Evolutionary conservation across 192 early-diverging fungal species (phyloP), one percentile per base, ranked within the genome.

Genomic region (Podila epicladia): DNA sequence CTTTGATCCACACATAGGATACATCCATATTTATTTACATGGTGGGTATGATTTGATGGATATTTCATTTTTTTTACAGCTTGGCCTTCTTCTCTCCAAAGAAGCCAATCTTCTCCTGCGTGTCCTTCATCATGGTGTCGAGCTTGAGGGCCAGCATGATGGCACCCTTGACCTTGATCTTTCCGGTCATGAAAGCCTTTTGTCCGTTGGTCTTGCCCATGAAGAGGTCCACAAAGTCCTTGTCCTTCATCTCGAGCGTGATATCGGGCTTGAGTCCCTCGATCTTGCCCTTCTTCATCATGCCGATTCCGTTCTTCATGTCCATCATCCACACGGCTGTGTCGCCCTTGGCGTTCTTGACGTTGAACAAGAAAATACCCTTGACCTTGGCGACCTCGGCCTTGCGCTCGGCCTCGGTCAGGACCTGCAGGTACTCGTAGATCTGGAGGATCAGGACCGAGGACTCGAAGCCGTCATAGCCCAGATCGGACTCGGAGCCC

Each of bases 141-240:
- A 93, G 85, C 71, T 92, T 92, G 60, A 88, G 86, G 28, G 89
- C 91, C 45, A 93, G 80, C 87, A 89, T 90, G 63, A 92, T n/a
- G n/a, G n/a, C n/a, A n/a, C n/a, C n/a, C n/a, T n/a, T n/a, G n/a
- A n/a, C n/a, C n/a, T n/a, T n/a, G 76, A 94, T 85, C 83, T 96
- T 97, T 35, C 97, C 94, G 31, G 85, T 71, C 94, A 96, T 94
- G 80, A 95, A 97, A 32, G 94, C 91, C 82, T 94, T 93, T 89
- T 97, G 96, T n/a, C 41, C 92, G 51, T 92, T 95, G 55, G 94
- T 67, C 84, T 94, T 95, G 37, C 96, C 96, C 22, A 85, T 75
- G 37, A 92, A 89, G 41, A 98, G 70, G 37, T 92, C 91, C 29
- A 95, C 89, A 88, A 98, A 96, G 74, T 94, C 93, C 41, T 84